A percentile compares a stretch with the other conserved stretches of the same genome.
Evolutionary conservation across 352 stramenopile species (phyloP).

Genomic region (Globisporangium sylvaticum): DNA sequence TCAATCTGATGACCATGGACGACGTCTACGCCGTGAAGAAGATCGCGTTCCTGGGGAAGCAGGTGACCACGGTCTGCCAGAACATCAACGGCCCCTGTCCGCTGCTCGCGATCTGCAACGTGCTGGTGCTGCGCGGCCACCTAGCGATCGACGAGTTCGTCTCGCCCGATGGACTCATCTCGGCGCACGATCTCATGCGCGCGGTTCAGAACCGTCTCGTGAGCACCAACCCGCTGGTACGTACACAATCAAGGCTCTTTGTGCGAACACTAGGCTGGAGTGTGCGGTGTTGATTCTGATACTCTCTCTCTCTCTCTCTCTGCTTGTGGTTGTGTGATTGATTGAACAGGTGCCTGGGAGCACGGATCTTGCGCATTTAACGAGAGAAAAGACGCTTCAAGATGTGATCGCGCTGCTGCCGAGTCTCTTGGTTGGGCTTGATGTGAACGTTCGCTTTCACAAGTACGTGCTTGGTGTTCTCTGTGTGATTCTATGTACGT

Average conservation of each 20-base stretch:
- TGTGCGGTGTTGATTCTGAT: too few relatives aligned
- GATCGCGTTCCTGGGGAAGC: slow-evolving; percentile 71
- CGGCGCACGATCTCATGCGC: slow-evolving; percentile 88
- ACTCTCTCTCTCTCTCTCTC: not conserved
- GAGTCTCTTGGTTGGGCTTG: slow-evolving; percentile 93
- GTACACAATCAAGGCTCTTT: not conserved
- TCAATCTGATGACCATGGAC: slow-evolving; percentile 27
- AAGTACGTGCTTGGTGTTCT: slow-evolving; percentile 34
- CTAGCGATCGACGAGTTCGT: slow-evolving; percentile 72
- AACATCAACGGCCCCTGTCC: slow-evolving; percentile 98
- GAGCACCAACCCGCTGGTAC: slow-evolving; percentile 69
- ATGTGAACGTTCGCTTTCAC: slow-evolving; percentile 98
- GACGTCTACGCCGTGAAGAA: slow-evolving; percentile 81
- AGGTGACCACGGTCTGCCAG: slow-evolving; percentile 92
- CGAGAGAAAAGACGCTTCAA: slow-evolving; percentile 82
- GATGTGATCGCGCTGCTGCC: slow-evolving; percentile 91
- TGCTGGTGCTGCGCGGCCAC: slow-evolving; percentile 90
- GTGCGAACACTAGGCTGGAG: too few relatives aligned
- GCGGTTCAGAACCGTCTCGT: slow-evolving; percentile 88
- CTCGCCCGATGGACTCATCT: slow-evolving; percentile 69
- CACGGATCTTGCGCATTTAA: slow-evolving; percentile 58
- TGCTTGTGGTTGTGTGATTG: not conserved
- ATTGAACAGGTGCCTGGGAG: slow-evolving; percentile 29
- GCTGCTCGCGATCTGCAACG: slow-evolving; percentile 95
- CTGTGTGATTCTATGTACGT: not conserved